phyloP scores from a whole-genome alignment of 2,329 filamentous ascomycete species.

The Fusarium verticillioides region DNA sequence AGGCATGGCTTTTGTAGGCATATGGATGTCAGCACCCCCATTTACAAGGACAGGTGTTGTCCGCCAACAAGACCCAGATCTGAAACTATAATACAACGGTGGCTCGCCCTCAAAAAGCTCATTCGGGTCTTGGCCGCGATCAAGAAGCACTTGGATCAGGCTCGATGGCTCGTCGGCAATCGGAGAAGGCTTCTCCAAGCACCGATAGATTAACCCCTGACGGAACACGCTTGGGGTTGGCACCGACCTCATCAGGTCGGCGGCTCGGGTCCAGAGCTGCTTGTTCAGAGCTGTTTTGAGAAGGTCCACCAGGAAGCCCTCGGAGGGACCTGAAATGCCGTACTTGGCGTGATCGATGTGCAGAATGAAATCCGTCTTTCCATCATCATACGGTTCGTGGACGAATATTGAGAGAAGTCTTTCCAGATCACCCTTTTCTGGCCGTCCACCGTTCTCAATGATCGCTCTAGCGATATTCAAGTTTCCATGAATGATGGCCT shows the following conservation, averaged over 20 bases:
- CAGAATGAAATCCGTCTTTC: constrained; percentile 40
- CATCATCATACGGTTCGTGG: constrained; percentile 42
- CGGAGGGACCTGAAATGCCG: constrained; percentile 37
- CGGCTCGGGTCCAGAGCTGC: constrained; percentile 42
- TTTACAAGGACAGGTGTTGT: constrained; percentile 45
- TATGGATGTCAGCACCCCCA: constrained; percentile 40
- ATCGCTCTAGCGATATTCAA: constrained; percentile 37
- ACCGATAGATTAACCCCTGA: constrained; percentile 39
- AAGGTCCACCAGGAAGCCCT: constrained; percentile 35
- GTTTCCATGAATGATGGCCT: constrained; percentile 40
- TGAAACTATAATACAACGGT: constrained; percentile 44
- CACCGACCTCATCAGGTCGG: constrained; percentile 42
- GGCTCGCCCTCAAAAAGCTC: constrained; percentile 42
- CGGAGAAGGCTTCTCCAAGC: constrained; percentile 35
- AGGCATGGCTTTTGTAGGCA: constrained; percentile 41
- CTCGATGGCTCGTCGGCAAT: constrained; percentile 41
- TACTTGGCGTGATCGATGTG: constrained; percentile 40
- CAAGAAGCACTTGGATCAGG: constrained; percentile 41
- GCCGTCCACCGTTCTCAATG: constrained; percentile 41
- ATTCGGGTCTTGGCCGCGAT: constrained; percentile 42
- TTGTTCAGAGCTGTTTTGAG: constrained; percentile 35
- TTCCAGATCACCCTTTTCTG: constrained; percentile 39
- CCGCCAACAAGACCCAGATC: constrained; percentile 43
- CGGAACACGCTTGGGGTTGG: constrained; percentile 34
- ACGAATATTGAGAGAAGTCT: constrained; percentile 32